Evolutionary conservation across 176 grass and related monocot species (phyloP), one percentile per base, ranked within the genome.

Genomic region (Alopecurus myosuroides): DNA sequence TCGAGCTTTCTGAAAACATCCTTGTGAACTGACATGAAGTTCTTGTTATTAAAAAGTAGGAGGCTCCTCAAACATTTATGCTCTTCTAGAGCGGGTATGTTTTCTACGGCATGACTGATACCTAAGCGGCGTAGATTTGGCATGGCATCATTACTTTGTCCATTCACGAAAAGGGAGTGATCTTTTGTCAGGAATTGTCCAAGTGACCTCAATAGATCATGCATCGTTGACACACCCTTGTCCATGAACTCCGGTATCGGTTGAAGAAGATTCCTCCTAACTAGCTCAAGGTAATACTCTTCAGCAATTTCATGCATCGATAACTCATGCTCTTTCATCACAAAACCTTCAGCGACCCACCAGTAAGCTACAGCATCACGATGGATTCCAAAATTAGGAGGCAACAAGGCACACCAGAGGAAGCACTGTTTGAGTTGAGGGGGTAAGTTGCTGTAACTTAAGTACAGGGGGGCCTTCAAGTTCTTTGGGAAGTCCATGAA

Each of bases 291-390:
- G 11, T 88, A 90, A 29, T 90, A 90, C 2, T 83, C 66, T 70
- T 83, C 74, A 5, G 65, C 88, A 35, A 65, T 12, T 25, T 67
- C 10, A 12, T 76, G 12, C 3, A 88, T 26, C 0, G 82, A 14
- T 7, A 18, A 4, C 1, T 4, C 13, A 1, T 9, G 15, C 6
- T 68, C 60, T 77, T 85, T 34, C 17, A 3, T 83, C 37, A 83
- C 68, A 26, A 93, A 90, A 20, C 88, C 88, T 78, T 93, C 88
- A 11, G 84, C 83, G 1, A 89, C 45, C 89, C 86, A 91, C 17
- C 31, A 70, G 1, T 31, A 31, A 72, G 62, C 28, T n/a, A 91
- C 57, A 45, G 14, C 2, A 25, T 18, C 20, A 19, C 35, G 7
- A 1, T 0, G 0, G 31, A 83, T 66, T 5, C 1, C 7, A 71